Percentiles rank a stretch among this genome's conserved stretches.
Evolutionary conservation across 164 flowering plant genomes (phyloP).

Genomic region (Vitis rotundifolia): DNA sequence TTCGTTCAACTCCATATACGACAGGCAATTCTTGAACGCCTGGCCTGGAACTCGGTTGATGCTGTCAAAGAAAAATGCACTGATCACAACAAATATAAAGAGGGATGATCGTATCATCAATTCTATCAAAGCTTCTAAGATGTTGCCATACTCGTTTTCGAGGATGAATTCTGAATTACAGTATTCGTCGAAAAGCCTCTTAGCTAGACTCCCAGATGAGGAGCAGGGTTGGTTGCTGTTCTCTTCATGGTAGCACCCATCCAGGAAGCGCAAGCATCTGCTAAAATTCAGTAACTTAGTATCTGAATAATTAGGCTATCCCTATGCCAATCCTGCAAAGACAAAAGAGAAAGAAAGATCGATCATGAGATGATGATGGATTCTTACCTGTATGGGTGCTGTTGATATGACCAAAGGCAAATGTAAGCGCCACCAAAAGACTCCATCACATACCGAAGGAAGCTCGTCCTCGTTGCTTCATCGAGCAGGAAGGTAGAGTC

Average conservation of each 20-base stretch:
- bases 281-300: neutral
- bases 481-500: conserved; percentile 46
- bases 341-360: neutral
- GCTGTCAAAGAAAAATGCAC: neutral
- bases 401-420: conserved; percentile 68
- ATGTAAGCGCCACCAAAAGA: conserved; percentile 56
- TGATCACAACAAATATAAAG: neutral
- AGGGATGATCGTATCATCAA: neutral
- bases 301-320: too few relatives aligned
- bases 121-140: too few relatives aligned
- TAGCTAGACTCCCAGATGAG: conserved; percentile 36
- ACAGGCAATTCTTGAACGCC: conserved; percentile 50
- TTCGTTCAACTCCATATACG: conserved; percentile 51
- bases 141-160: conserved; percentile 31
- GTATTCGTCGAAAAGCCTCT: conserved; percentile 48
- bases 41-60: conserved; percentile 65
- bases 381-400: conserved; percentile 41
- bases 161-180: conserved; percentile 17
- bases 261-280: conserved; percentile 44
- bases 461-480: conserved; percentile 27
- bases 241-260: conserved; percentile 49
- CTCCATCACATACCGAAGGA: conserved; percentile 36
- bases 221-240: conserved; percentile 29
- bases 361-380: neutral
- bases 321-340: too few relatives aligned